These are phyloP conservation scores for Polyporus arcularius DNA, from an alignment of 768 basidiomycete genomes.

Conservation along the genomic window DNA sequence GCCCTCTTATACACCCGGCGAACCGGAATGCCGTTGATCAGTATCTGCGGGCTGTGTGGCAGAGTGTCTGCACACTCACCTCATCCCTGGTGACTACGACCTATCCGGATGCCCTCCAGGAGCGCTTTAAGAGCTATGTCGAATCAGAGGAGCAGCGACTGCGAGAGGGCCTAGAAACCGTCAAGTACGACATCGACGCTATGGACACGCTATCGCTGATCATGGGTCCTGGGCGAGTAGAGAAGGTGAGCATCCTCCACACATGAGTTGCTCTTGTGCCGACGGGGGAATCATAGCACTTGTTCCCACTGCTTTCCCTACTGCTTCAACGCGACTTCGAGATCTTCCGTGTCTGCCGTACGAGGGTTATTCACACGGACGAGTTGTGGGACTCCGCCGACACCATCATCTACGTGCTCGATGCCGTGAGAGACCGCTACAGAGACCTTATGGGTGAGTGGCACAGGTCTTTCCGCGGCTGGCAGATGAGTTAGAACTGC, in stretches of 20 bases:
- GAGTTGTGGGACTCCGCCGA: conserved; percentile 29
- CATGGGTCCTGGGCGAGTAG: conserved; percentile 36
- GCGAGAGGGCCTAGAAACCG: conserved; percentile 28
- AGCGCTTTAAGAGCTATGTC: conserved; percentile 29
- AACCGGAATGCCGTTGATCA: conserved; percentile 26
- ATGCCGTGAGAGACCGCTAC: conserved; percentile 26
- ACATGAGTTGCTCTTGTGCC: too few species aligned
- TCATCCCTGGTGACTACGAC: conserved; percentile 15
- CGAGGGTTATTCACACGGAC: conserved; percentile 28
- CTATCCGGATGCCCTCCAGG: conserved; percentile 24
- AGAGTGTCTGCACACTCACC: conserved; percentile 9
- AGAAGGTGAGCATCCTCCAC: conserved; percentile 26
- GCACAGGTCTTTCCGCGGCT: not conserved
- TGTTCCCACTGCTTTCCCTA: conserved; percentile 39
- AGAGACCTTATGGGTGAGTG: conserved; percentile 27
- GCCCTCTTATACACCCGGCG: conserved; percentile 9
- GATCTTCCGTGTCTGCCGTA: conserved; percentile 32
- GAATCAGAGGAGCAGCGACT: conserved; percentile 30
- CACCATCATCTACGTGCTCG: conserved; percentile 22
- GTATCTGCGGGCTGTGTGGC: conserved; percentile 27
- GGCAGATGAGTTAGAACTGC: not conserved
- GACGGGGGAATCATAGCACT: conserved; percentile 23
- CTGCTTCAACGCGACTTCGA: conserved; percentile 36
- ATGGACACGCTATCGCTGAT: conserved; percentile 31
- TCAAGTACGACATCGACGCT: conserved; percentile 37